Conservation (phyloP, 2,329 filamentous ascomycete genomes). For the Aspergillus versicolor region DNA sequence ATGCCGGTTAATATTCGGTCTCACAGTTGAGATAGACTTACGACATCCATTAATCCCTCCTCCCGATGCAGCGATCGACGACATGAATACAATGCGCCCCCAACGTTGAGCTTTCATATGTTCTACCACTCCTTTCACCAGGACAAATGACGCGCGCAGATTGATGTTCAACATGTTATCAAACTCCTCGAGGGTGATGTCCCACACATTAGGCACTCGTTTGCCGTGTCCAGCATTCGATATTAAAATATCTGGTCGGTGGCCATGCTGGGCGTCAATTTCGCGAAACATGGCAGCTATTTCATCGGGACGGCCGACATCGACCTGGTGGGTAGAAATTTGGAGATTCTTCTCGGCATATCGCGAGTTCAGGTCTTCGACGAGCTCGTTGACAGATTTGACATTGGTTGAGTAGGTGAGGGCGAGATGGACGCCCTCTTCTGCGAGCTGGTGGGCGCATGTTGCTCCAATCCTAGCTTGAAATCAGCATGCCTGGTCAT, state of each 20-base stretch:
- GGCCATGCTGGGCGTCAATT: conserved; percentile 53
- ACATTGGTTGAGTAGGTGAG: conserved; percentile 59
- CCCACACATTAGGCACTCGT: conserved; percentile 54
- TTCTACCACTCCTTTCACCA: conserved; percentile 60
- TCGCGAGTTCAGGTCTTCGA: conserved; percentile 39
- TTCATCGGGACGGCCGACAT: conserved; percentile 56
- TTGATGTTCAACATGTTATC: conserved; percentile 64
- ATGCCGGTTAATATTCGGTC: neutral
- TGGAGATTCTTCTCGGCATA: conserved; percentile 30
- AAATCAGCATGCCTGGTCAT: neutral
- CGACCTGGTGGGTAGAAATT: conserved; percentile 58
- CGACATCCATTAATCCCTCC: conserved; percentile 64
- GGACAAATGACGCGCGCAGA: conserved; percentile 61
- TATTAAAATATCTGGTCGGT: conserved; percentile 62
- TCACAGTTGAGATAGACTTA: conserved; percentile 21
- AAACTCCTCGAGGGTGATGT: conserved; percentile 64
- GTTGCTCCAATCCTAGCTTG: conserved; percentile 56
- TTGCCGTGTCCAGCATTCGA: conserved; percentile 68
- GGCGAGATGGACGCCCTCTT: conserved; percentile 54
- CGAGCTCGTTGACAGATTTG: conserved; percentile 47
- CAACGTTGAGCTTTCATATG: conserved; percentile 60
- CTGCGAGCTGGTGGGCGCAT: conserved; percentile 56
- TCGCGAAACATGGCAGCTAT: conserved; percentile 56
- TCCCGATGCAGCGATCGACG: conserved; percentile 62
- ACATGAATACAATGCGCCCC: conserved; percentile 65